Conservation (phyloP, 805 yeast species). For the Yamadazyma phyllophila region DNA sequence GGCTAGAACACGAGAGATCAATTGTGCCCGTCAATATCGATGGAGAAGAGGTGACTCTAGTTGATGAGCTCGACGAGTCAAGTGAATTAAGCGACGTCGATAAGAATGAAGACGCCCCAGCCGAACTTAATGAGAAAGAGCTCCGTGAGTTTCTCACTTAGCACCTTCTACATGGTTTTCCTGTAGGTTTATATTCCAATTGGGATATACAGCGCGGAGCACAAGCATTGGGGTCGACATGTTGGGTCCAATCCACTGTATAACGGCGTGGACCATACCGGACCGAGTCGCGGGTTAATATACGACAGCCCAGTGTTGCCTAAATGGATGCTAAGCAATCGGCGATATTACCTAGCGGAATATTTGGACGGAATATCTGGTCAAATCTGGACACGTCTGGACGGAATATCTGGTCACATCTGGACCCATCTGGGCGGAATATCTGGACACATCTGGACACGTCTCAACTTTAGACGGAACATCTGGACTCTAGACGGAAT, state of each 20-base stretch:
- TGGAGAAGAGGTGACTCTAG: slow-evolving; percentile 1
- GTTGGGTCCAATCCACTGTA: no score
- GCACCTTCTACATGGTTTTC: neutral
- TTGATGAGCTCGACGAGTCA: slow-evolving; percentile 6
- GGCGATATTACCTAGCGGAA: no score
- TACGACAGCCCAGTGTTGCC: neutral
- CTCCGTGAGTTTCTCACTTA: neutral
- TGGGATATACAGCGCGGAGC: neutral
- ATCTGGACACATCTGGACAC: no score
- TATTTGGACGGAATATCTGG: no score
- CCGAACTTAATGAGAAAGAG: neutral
- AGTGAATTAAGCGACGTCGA: slow-evolving; percentile 26
- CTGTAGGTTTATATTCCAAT: neutral
- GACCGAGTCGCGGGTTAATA: neutral
- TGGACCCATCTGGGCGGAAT: no score
- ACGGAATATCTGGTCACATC: no score
- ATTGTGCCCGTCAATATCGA: neutral
- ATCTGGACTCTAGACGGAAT: no score
- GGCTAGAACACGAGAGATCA: neutral
- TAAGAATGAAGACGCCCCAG: neutral
- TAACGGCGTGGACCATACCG: no score
- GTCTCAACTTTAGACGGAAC: no score
- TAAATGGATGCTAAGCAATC: no score
- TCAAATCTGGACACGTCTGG: no score
- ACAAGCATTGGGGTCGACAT: neutral